Evolutionary conservation across 2,329 filamentous ascomycete species (phyloP).

Genomic region (Trichophyton schoenleinii): DNA sequence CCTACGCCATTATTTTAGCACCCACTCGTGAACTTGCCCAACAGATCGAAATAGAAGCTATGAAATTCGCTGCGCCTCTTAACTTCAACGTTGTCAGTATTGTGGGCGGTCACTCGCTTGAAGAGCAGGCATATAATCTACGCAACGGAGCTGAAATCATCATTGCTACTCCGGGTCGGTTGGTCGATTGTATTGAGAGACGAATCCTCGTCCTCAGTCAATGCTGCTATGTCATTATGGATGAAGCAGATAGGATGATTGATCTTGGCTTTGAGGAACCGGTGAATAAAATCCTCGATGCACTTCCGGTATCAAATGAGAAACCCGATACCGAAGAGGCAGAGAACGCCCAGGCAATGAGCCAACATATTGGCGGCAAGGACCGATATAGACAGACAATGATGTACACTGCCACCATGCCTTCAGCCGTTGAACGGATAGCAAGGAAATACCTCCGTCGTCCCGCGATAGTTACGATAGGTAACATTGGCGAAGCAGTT

Average conservation of each 20-base stretch:
- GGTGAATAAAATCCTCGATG: conserved; percentile 93
- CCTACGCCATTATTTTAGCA: conserved; percentile 92
- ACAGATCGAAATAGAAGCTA: conserved; percentile 89
- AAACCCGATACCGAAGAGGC: conserved; percentile 91
- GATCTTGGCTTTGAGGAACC: conserved; percentile 96
- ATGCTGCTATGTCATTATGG: conserved; percentile 98
- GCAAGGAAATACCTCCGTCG: conserved; percentile 92
- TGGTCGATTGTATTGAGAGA: conserved; percentile 92
- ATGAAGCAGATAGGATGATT: conserved; percentile 98
- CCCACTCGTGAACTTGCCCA: conserved; percentile 95
- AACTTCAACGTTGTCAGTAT: conserved; percentile 94
- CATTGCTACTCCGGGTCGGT: conserved; percentile 92
- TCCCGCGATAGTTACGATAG: conserved; percentile 87
- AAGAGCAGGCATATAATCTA: conserved; percentile 83
- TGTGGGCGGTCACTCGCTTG: conserved; percentile 90
- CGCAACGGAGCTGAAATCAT: conserved; percentile 93
- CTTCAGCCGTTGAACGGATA: conserved; percentile 78
- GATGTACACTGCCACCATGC: conserved; percentile 99
- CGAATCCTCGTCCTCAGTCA: conserved; percentile 85
- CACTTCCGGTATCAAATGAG: conserved; percentile 80
- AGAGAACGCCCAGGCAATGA: conserved; percentile 78
- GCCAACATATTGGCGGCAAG: conserved; percentile 57
- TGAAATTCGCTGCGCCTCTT: conserved; percentile 78
- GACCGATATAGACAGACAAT: conserved; percentile 91
- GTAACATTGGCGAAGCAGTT: conserved; percentile 87